Evolutionary conservation across 371 early-diverging fungal species (phyloP), one percentile per base, ranked within the genome.

Genomic region (Phascolomyces articulosus): DNA sequence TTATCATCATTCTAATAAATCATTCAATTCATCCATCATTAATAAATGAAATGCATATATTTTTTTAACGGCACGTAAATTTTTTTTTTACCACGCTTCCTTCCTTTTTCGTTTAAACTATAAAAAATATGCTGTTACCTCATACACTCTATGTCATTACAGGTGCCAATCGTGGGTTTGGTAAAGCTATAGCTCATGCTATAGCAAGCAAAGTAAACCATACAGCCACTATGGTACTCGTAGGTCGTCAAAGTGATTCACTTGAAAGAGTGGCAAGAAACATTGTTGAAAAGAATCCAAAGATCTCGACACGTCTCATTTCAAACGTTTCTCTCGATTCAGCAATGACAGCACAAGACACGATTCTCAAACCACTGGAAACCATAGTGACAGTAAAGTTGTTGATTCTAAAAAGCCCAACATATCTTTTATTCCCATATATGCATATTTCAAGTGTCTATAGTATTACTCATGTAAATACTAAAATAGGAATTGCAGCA

Each of bases 131-230:
- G 51, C 15, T 51, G 7, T 51, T 51, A 24, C 51, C 51, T 24
- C 71, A 77, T 49, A 66, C 82, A 48, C 75, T 91, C 7, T 79
- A 84, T 57, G 74, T 93, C 60, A 81, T 96, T 64, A 93, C 94
- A 18, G 96, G 96, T 23, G 95, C 94, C 15, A 89, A 88, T 67
- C 83, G 90, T 23, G 95, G 94, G 0, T 93, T 93, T 63, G 96
- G 96, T 4, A 79, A 75, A 34, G 79, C 83, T 24, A 76, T 92
- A 62, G 91, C 88, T n/a, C 69, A 60, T 48, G 69, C 59, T 4
- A 62, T 77, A 15, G 78, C 72, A 34, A 51, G 65, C 62, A 64
- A 60, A 55, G 68, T 57, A 20, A 60, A 64, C 26, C 55, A 65
- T 20, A 58, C 60, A 15, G 73, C 80, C 2, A 76, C 76, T 20